A percentile compares a stretch with the other conserved stretches of the same genome.
Evolutionary conservation across 2,329 filamentous ascomycete genomes (phyloP).

Genomic region (Aspergillus uvarum): DNA sequence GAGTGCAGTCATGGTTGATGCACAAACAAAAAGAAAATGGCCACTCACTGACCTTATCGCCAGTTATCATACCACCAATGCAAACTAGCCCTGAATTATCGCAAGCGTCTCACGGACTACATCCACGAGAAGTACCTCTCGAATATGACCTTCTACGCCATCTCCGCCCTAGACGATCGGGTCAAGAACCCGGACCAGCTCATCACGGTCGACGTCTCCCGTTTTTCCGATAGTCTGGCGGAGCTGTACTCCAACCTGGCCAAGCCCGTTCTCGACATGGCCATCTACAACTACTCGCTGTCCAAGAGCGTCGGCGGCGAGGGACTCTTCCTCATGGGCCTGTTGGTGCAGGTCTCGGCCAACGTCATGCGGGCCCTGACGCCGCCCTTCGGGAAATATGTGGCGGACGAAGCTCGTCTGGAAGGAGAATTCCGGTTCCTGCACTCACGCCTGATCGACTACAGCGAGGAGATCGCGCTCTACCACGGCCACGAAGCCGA

Average conservation of each 20-base stretch:
- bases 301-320: conserved; percentile 95
- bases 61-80: conserved; percentile 96
- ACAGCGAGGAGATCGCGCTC: conserved; percentile 90
- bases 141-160: conserved; percentile 97
- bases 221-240: conserved; percentile 91
- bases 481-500: conserved; percentile 91
- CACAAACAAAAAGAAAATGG: background rate
- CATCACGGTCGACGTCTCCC: conserved; percentile 92
- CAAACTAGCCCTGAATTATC: conserved; percentile 87
- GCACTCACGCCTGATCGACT: conserved; percentile 91
- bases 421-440: conserved; percentile 97
- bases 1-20: conserved; percentile 33
- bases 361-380: conserved; percentile 91
- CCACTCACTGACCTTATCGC: conserved; percentile 3
- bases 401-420: conserved; percentile 89
- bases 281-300: conserved; percentile 92
- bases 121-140: conserved; percentile 95
- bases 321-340: conserved; percentile 89
- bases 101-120: conserved; percentile 86
- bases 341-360: conserved; percentile 90
- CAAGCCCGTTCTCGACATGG: conserved; percentile 91
- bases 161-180: conserved; percentile 90
- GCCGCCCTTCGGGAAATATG: conserved; percentile 94
- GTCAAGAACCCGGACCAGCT: conserved; percentile 99
- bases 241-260: conserved; percentile 96